A percentile compares a stretch with the other conserved stretches of the same genome.
phyloP scores from a whole-genome alignment of 306 rosid genomes.

The Prunus mongolica region DNA sequence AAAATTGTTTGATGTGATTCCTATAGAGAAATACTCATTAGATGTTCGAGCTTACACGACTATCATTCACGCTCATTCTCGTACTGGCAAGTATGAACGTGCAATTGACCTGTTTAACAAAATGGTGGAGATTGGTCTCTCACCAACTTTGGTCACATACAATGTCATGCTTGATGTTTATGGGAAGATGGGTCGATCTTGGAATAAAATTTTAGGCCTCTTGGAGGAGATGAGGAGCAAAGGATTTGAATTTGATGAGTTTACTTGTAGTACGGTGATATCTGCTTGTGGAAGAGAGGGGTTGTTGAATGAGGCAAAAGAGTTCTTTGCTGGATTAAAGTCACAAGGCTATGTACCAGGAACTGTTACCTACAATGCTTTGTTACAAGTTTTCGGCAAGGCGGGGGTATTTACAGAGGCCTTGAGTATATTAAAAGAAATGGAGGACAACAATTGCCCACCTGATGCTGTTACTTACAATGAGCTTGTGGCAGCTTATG shows the following conservation, averaged over 20 bases:
- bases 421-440: slow-evolving; percentile 68
- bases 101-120: slow-evolving; percentile 68
- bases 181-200: slow-evolving; percentile 96
- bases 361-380: slow-evolving; percentile 74
- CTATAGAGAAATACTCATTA: slow-evolving; percentile 68
- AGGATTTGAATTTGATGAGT: slow-evolving; percentile 80
- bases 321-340: slow-evolving; percentile 61
- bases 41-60: slow-evolving; percentile 78
- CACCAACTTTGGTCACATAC: slow-evolving; percentile 87
- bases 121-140: slow-evolving; percentile 66
- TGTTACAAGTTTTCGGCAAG: slow-evolving; percentile 86
- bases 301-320: slow-evolving; percentile 74
- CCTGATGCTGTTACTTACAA: slow-evolving; percentile 85
- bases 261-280: slow-evolving; percentile 89
- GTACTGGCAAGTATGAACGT: slow-evolving; percentile 63
- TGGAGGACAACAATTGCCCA: slow-evolving; percentile 72
- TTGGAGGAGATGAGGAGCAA: slow-evolving; percentile 73
- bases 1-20: slow-evolving; percentile 71
- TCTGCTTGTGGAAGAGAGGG: slow-evolving; percentile 95
- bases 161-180: slow-evolving; percentile 94
- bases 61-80: slow-evolving; percentile 72
- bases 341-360: slow-evolving; percentile 72
- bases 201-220: slow-evolving; percentile 63
- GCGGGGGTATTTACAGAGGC: slow-evolving; percentile 82
- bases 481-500: slow-evolving; percentile 85